Evolutionary conservation across 1,139 yeast species (phyloP).

Genomic region (Kodamaea suecica): DNA sequence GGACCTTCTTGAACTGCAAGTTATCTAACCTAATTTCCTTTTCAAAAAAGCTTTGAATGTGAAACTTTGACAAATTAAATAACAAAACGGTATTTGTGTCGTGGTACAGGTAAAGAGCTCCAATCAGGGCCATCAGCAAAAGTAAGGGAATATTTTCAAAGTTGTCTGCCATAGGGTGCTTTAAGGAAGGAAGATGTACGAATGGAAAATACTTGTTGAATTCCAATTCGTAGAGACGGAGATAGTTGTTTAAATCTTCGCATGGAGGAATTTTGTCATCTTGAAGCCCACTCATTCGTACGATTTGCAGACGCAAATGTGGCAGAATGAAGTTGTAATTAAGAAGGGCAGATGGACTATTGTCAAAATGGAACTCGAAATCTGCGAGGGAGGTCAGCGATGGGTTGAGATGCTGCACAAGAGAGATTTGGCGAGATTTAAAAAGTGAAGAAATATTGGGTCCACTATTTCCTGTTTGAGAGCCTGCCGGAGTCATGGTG

Average conservation of each 20-base stretch:
- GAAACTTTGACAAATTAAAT: slow-evolving; percentile 74
- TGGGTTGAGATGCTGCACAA: slow-evolving; percentile 41
- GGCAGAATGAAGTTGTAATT: slow-evolving; percentile 38
- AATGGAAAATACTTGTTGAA: slow-evolving; percentile 82
- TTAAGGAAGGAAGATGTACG: slow-evolving; percentile 69
- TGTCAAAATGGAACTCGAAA: slow-evolving; percentile 15
- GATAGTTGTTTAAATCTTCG: slow-evolving; percentile 70
- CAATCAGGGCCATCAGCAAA: slow-evolving; percentile 83
- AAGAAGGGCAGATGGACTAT: slow-evolving; percentile 1
- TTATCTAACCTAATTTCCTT: slow-evolving; percentile 45
- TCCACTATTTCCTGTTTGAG: slow-evolving; percentile 2
- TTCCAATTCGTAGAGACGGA: slow-evolving; percentile 66
- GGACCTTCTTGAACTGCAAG: slow-evolving; percentile 60
- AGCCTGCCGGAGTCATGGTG: not conserved
- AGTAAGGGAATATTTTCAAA: slow-evolving; percentile 70
- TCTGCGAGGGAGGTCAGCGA: slow-evolving; percentile 11
- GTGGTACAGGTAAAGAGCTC: slow-evolving; percentile 83
- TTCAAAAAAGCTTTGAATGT: slow-evolving; percentile 75
- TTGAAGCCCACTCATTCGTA: slow-evolving; percentile 49
- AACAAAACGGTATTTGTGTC: slow-evolving; percentile 71
- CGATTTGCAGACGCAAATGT: slow-evolving; percentile 52
- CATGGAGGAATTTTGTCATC: slow-evolving; percentile 67
- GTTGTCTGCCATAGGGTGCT: slow-evolving; percentile 51
- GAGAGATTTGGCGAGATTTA: slow-evolving; percentile 58
- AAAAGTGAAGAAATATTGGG: slow-evolving; percentile 51